Base-by-base conservation (phyloP, 2,329 filamentous ascomycete species). In the Trichocomaceae sp. region DNA sequence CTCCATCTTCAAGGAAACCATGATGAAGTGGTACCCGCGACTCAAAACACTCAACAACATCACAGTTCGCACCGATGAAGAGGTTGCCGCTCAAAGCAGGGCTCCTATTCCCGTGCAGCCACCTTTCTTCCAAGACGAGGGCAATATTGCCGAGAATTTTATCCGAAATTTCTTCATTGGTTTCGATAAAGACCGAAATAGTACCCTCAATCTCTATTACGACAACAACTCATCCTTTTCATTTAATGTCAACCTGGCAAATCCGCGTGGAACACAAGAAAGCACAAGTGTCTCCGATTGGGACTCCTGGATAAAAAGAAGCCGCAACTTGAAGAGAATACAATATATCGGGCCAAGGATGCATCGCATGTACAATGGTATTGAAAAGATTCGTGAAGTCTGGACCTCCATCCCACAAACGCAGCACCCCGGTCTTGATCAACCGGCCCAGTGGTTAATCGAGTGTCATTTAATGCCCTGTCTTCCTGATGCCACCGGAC, bases 11-110 rank as follows among this genome's bases (percentile, higher is more conserved):
- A 79, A 82, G 56, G 74, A 80, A 15, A 86, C 89, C 48, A 75
- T 96, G 55, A 75, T 88, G 29, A 82, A 83, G 41, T 95, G 90
- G 86, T 97, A 89, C 66, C 91, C 90, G 0, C 86, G 83, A 57
- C 79, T 97, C 15, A 83, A 85, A 63, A 81, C 85, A 57, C 75
- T 97, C 61, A 95, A 95, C 69, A 83, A 84, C 53, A 75, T 82
- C 5, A 82, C 86, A 65, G 82, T 96, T 17, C 83, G 90, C 57
- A 87, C 86, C 1, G 79, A 84, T 0, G 83, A 88, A 63, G 83
- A 90, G 63, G 76, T 87, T 50, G 82, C 81, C 8, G 78, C 82
- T 54, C 77, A 59, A 71, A 77, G 65, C 72, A 83, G 65, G 76
- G 78, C 70, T 66, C 85, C 68, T 72, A 88, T 75, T 71, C 87